A percentile compares a stretch with the other conserved stretches of the same genome.
phyloP scores from a whole-genome alignment of 2,329 filamentous ascomycete species.

The Penicillium sp. region DNA sequence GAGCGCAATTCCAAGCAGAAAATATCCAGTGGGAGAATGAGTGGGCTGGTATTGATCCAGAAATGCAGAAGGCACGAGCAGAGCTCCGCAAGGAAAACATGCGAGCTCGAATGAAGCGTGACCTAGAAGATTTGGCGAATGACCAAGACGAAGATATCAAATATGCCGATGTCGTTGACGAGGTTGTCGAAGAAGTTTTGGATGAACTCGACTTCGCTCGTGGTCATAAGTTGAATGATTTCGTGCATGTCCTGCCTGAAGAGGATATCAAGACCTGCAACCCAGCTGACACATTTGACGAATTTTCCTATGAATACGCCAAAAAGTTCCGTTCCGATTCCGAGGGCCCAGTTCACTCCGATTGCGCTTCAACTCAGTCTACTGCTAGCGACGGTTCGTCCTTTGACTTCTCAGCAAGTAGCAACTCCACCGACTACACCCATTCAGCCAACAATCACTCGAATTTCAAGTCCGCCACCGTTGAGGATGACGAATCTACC shows the following conservation, averaged over 20 bases:
- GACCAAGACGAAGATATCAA: background rate
- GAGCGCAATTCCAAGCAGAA: slow-evolving; percentile 7
- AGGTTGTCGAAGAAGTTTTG: background rate
- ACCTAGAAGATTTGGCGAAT: slow-evolving; percentile 10
- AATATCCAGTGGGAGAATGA: slow-evolving; percentile 11
- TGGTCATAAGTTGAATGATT: background rate
- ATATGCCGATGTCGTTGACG: background rate
- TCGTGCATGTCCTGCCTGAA: background rate
- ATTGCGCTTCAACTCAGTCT: background rate
- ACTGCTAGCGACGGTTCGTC: background rate
- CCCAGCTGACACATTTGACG: background rate
- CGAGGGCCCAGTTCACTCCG: background rate
- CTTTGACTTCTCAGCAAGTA: background rate
- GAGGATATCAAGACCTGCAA: background rate
- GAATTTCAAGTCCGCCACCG: background rate
- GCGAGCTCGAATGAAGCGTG: slow-evolving; percentile 11
- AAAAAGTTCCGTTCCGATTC: background rate
- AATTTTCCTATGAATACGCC: background rate
- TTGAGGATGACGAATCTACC: background rate
- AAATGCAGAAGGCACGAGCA: slow-evolving; percentile 8
- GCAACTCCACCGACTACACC: background rate
- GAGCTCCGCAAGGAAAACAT: slow-evolving; percentile 14
- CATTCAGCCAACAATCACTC: too few relatives aligned
- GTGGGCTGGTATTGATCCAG: slow-evolving; percentile 9
- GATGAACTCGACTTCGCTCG: background rate